Conservation (phyloP, 805 yeast genomes). For the Suhomyces sp. region DNA sequence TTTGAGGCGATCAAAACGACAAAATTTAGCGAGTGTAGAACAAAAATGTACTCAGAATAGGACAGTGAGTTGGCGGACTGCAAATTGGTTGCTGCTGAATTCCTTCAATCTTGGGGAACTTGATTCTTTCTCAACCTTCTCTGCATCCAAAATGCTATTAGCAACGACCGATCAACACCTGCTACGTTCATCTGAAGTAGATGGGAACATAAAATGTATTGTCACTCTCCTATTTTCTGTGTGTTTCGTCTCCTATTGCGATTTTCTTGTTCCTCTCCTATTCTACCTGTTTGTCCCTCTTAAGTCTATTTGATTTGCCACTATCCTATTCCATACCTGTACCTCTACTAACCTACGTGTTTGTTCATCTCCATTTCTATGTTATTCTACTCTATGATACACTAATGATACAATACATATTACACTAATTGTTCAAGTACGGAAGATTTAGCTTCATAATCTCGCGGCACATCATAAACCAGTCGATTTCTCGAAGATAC, state of each 20-base stretch:
- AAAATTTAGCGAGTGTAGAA: neutral
- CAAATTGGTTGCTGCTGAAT: neutral
- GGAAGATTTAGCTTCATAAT: conserved; percentile 74
- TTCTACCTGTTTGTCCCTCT: no score
- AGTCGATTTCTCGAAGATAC: conserved; percentile 65
- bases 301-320: no score
- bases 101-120: neutral
- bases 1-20: neutral
- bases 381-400: neutral
- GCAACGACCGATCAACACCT: no score
- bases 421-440: conserved; percentile 38
- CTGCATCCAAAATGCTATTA: no score
- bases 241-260: no score
- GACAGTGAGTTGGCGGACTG: neutral
- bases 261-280: neutral
- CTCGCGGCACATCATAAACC: conserved; percentile 85
- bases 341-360: neutral
- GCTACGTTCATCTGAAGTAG: no score
- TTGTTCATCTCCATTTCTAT: no score
- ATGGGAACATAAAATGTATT: no score
- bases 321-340: no score
- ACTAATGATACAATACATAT: neutral
- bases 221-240: neutral
- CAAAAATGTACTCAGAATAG: no score
- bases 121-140: no score